Evolutionary conservation across 208 protist species (phyloP).

Genomic region (Crithidia acanthocephali): DNA sequence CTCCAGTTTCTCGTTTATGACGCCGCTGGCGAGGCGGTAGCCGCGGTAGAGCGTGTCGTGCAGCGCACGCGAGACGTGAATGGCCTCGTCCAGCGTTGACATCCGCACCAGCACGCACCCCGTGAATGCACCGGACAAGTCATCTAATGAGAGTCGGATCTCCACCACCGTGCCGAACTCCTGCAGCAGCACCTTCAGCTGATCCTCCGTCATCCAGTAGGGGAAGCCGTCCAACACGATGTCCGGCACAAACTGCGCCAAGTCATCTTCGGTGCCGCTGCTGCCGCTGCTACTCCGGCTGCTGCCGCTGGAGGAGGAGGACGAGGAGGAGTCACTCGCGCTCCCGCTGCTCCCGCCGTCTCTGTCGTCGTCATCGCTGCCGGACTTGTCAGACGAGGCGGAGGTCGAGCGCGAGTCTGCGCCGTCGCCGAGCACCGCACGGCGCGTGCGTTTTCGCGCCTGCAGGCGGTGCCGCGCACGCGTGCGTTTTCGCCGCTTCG

Average conservation of each 20-base stretch:
- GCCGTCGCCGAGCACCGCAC: constrained; percentile 7
- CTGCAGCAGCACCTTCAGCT: constrained; percentile 71
- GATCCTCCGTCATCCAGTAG: constrained; percentile 81
- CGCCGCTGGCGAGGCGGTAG: constrained; percentile 52
- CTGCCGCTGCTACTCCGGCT: constrained; percentile 19
- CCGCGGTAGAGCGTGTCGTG: constrained; percentile 58
- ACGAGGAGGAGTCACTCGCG: neutral
- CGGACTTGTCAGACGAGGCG: neutral
- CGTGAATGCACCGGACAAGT: constrained; percentile 78
- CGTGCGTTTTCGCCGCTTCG: constrained; percentile 20
- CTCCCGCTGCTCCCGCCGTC: neutral
- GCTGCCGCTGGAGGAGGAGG: neutral
- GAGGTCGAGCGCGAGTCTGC: neutral
- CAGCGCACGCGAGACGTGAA: constrained; percentile 60
- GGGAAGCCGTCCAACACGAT: constrained; percentile 82
- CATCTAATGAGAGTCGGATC: constrained; percentile 71
- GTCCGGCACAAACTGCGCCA: constrained; percentile 70
- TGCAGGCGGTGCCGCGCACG: constrained; percentile 2
- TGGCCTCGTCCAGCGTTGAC: constrained; percentile 65
- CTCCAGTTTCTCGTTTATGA: constrained; percentile 73
- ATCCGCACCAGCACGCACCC: constrained; percentile 81
- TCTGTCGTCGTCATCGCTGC: neutral
- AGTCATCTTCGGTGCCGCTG: constrained; percentile 29
- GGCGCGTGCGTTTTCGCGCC: constrained; percentile 17
- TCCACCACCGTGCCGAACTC: constrained; percentile 64